A percentile compares a stretch with the other conserved stretches of the same genome.
Conservation (phyloP, 768 basidiomycete species). For the Serendipita indica region DNA sequence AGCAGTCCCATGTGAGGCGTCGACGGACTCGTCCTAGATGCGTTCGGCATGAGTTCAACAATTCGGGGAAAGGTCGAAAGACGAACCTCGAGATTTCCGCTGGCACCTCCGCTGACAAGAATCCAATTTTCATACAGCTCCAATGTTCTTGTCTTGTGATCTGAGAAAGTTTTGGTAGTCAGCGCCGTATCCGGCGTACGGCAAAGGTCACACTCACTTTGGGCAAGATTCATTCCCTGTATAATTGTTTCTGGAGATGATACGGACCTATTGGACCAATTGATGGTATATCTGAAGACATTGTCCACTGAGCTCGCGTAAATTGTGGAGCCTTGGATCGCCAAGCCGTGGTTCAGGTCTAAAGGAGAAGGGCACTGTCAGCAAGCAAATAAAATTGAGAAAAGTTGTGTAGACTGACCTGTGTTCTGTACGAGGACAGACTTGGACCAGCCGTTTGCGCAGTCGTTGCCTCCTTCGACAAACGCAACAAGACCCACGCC, state of each 20-base stretch:
- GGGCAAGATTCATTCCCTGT: neutral
- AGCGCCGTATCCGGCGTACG: neutral
- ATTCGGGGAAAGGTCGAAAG: neutral
- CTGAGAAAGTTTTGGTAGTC: neutral
- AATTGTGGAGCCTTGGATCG: neutral
- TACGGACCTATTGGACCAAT: neutral
- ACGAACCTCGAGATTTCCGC: neutral
- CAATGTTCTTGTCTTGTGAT: constrained; percentile 1
- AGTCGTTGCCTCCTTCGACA: neutral
- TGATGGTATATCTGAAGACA: neutral
- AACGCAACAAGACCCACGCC: neutral
- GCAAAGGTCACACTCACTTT: neutral
- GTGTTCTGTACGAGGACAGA: neutral
- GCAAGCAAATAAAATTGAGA: no score
- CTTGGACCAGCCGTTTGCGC: neutral
- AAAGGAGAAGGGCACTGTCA: no score
- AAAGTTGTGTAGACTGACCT: no score
- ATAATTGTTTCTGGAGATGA: neutral
- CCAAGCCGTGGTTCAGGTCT: neutral
- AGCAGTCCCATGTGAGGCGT: neutral
- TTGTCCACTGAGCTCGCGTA: neutral
- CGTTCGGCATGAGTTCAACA: neutral
- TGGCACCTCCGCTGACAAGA: neutral
- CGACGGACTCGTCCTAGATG: neutral
- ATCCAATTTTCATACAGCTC: neutral